phyloP scores from a whole-genome alignment of 208 protist genomes.

The Crithidia fasciculata region DNA sequence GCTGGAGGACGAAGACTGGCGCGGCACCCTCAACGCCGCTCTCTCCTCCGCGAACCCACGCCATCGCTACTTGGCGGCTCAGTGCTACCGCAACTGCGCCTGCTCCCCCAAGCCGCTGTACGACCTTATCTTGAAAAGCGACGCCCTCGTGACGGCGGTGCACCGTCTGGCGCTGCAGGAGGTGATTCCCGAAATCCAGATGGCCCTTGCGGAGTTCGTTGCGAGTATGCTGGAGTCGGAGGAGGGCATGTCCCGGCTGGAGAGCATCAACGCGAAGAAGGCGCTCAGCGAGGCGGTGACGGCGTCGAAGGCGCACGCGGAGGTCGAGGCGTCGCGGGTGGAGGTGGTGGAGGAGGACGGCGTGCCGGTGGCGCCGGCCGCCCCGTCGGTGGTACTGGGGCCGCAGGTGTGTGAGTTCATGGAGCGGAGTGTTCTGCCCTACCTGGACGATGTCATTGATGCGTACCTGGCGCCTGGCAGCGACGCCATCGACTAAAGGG shows the following conservation, averaged over 20 bases:
- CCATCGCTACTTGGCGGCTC: slow-evolving; percentile 68
- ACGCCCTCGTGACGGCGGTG: slow-evolving; percentile 49
- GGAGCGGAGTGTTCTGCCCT: slow-evolving; percentile 66
- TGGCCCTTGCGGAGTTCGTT: slow-evolving; percentile 68
- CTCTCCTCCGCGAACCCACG: slow-evolving; percentile 39
- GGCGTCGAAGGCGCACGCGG: slow-evolving; percentile 21
- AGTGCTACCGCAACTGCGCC: slow-evolving; percentile 84
- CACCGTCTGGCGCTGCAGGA: slow-evolving; percentile 48
- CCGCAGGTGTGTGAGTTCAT: slow-evolving; percentile 47
- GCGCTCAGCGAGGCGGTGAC: slow-evolving; percentile 44
- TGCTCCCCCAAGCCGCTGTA: slow-evolving; percentile 52
- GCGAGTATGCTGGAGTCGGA: slow-evolving; percentile 67
- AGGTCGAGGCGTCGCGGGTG: slow-evolving; percentile 14
- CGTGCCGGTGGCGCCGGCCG: slow-evolving; percentile 10
- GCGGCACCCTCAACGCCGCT: slow-evolving; percentile 43
- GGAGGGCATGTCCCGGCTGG: slow-evolving; percentile 69
- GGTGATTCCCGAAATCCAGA: slow-evolving; percentile 50
- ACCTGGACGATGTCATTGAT: slow-evolving; percentile 82
- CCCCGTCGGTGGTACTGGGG: slow-evolving; percentile 18
- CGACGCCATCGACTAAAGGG: slow-evolving; percentile 63
- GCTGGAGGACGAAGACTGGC: slow-evolving; percentile 80
- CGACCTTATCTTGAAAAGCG: slow-evolving; percentile 50
- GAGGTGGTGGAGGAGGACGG: slow-evolving; percentile 42
- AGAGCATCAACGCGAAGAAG: slow-evolving; percentile 83
- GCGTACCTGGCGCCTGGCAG: slow-evolving; percentile 75